phyloP scores from a whole-genome alignment of 495 filamentous ascomycete genomes.

The Friedmanniomyces simplex region DNA sequence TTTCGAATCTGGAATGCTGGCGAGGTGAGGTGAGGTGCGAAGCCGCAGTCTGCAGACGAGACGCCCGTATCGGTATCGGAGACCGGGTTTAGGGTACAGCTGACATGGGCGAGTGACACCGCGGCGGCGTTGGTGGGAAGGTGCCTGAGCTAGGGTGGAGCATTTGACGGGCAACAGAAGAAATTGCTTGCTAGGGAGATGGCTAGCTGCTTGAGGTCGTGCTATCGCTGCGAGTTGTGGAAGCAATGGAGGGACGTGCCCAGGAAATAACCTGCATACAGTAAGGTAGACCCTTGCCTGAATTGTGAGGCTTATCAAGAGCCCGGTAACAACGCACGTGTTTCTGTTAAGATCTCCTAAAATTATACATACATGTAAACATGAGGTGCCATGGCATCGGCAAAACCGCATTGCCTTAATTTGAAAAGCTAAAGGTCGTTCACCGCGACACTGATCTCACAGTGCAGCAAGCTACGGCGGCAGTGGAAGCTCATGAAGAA shows the following conservation, averaged over 20 bases:
- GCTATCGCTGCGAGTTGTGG: no score
- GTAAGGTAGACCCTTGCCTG: neutral
- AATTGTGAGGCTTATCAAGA: no score
- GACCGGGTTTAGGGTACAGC: neutral
- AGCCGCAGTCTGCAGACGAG: neutral
- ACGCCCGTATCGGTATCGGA: neutral
- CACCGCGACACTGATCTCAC: neutral
- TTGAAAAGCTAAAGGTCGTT: neutral
- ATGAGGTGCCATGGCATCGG: no score
- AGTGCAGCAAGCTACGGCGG: neutral
- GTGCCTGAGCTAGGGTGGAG: neutral
- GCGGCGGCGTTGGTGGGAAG: neutral
- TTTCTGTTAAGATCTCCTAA: neutral
- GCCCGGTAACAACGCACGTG: neutral
- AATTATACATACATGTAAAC: neutral
- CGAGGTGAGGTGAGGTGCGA: no score
- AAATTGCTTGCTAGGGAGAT: neutral
- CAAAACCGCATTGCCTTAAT: no score
- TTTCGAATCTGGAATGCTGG: neutral
- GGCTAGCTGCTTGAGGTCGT: neutral
- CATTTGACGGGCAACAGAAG: neutral
- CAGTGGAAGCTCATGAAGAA: no score
- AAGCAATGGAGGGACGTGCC: no score
- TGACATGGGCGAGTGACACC: neutral
- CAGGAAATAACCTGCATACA: no score